phyloP scores from a whole-genome alignment of 2,329 filamentous ascomycete species.

The Stachybotrys chlorohalonatus region DNA sequence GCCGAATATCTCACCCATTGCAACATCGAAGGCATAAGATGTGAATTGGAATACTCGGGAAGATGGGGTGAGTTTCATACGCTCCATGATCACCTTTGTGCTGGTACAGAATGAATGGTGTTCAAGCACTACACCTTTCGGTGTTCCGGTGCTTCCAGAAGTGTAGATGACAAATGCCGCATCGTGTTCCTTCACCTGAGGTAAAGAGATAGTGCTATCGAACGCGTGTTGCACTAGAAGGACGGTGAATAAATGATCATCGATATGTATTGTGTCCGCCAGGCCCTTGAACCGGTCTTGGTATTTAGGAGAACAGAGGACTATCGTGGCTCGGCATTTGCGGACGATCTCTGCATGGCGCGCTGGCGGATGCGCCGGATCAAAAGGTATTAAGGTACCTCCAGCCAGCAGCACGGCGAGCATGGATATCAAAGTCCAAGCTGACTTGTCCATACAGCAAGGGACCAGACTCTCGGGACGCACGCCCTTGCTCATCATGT shows the following conservation, averaged over 20 bases:
- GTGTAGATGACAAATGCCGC: constrained; percentile 11
- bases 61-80: constrained; percentile 2
- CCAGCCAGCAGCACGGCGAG: constrained; percentile 14
- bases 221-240: background rate
- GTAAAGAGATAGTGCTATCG: background rate
- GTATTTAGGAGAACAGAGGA: constrained; percentile 7
- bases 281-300: constrained; percentile 1
- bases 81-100: constrained; percentile 4
- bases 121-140: constrained; percentile 13
- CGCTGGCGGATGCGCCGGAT: constrained; percentile 9
- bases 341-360: constrained; percentile 2
- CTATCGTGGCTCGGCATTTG: constrained; percentile 5
- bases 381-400: constrained; percentile 13
- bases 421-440: constrained; percentile 13
- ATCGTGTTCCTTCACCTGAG: background rate
- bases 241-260: background rate
- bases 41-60: constrained; percentile 12
- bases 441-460: constrained; percentile 14
- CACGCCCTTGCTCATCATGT: constrained; percentile 1
- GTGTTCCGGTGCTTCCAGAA: constrained; percentile 13
- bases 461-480: constrained; percentile 3
- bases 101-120: constrained; percentile 7
- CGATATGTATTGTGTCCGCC: background rate
- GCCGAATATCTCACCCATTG: constrained; percentile 10
- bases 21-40: constrained; percentile 14